Conservation (phyloP, 108 stramenopile genomes). For the Stephanodiscus triporus region DNA sequence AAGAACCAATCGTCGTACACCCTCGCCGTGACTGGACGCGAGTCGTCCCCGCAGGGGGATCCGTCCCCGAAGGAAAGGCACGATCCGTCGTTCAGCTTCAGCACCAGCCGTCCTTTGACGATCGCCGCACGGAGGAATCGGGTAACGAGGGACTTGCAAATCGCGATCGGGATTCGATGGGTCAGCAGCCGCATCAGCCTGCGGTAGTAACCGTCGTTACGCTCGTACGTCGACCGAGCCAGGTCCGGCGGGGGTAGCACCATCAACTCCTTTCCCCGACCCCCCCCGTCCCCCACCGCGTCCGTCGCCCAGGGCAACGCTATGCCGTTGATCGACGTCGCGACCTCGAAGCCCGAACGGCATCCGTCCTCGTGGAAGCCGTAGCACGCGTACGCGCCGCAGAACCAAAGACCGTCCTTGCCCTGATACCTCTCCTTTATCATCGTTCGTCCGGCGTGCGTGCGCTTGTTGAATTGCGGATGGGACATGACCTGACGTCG, state of each 20-base stretch:
- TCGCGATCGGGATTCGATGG: conserved; percentile 65
- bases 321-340: conserved; percentile 59
- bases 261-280: conserved; percentile 6
- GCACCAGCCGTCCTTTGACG: conserved; percentile 56
- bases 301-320: conserved; percentile 73
- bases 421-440: conserved; percentile 74
- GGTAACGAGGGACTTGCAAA: conserved; percentile 63
- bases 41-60: conserved; percentile 70
- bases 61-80: no score
- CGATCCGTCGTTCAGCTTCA: conserved; percentile 86
- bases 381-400: conserved; percentile 94
- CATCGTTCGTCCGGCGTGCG: conserved; percentile 64
- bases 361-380: conserved; percentile 99
- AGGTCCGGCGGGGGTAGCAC: conserved; percentile 72
- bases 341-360: conserved; percentile 83
- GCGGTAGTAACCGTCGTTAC: conserved; percentile 33
- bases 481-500: conserved; percentile 71
- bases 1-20: conserved; percentile 94
- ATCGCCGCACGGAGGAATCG: conserved; percentile 73
- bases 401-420: conserved; percentile 87
- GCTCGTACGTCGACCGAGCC: conserved; percentile 39
- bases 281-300: neutral
- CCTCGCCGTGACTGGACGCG: conserved; percentile 70
- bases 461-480: conserved; percentile 87
- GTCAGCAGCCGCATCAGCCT: conserved; percentile 53